Percentiles rank a stretch among this genome's conserved stretches.
phyloP scores from a whole-genome alignment of 371 early-diverging fungal species.

The Entomophthora muscae region DNA sequence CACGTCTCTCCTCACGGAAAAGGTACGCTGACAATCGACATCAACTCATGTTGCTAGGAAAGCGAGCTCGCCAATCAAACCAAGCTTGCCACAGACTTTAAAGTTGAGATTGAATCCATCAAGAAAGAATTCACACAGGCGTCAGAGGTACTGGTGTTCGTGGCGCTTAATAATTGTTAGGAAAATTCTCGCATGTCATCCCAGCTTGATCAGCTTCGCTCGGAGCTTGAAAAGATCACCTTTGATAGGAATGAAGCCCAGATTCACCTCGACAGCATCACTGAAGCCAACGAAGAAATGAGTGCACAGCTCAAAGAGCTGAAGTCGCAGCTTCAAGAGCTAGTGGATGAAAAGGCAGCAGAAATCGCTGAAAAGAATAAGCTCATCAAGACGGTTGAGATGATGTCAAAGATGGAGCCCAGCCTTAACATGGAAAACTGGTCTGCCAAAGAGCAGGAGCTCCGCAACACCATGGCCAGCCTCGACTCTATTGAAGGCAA shows the following conservation, averaged over 20 bases:
- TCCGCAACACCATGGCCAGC: constrained; percentile 44
- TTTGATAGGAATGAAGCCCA: constrained; percentile 72
- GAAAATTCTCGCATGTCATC: constrained; percentile 53
- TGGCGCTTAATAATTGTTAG: constrained; percentile 9
- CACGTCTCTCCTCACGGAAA: constrained; percentile 74
- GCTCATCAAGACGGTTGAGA: constrained; percentile 64
- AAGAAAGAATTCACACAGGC: constrained; percentile 33
- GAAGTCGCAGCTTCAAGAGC: constrained; percentile 30
- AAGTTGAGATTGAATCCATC: constrained; percentile 43
- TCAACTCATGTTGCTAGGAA: constrained; percentile 10
- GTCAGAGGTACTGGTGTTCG: constrained; percentile 8
- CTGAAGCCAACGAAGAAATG: constrained; percentile 63
- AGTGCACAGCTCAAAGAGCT: constrained; percentile 45
- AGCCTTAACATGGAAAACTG: constrained; percentile 24
- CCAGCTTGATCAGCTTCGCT: constrained; percentile 47
- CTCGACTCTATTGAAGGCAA: constrained; percentile 28
- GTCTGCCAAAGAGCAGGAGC: constrained; percentile 54
- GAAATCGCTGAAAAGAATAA: constrained; percentile 56
- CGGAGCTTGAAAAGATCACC: constrained; percentile 67
- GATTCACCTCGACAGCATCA: constrained; percentile 63
- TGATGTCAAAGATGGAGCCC: constrained; percentile 71
- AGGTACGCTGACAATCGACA: constrained; percentile 24
- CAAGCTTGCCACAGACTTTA: constrained; percentile 15
- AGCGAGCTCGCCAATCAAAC: constrained; percentile 16
- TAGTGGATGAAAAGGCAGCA: constrained; percentile 25